phyloP scores from a whole-genome alignment of 2,329 filamentous ascomycete species.

The Bisporella sp. region DNA sequence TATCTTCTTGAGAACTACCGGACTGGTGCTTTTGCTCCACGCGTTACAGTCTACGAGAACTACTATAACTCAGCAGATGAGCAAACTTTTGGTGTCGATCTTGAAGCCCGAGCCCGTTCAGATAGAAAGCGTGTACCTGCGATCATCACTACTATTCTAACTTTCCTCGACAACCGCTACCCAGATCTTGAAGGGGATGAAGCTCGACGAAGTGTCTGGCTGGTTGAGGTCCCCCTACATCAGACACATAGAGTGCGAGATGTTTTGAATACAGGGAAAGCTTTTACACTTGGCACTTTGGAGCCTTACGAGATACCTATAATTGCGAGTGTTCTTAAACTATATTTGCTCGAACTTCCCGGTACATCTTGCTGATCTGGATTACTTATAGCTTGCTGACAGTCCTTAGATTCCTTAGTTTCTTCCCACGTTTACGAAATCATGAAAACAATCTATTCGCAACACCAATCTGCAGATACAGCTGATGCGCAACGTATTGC shows the following conservation, averaged over 20 bases:
- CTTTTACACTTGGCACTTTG: slow-evolving; percentile 67
- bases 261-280: slow-evolving; percentile 80
- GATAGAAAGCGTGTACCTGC: slow-evolving; percentile 94
- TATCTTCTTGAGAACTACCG: slow-evolving; percentile 96
- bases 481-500: slow-evolving; percentile 75
- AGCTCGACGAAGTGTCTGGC: slow-evolving; percentile 85
- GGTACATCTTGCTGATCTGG: slow-evolving; percentile 52
- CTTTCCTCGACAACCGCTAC: slow-evolving; percentile 93
- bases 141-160: slow-evolving; percentile 86
- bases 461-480: slow-evolving; percentile 62
- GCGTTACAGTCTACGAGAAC: slow-evolving; percentile 91
- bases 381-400: slow-evolving; percentile 14
- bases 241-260: slow-evolving; percentile 80
- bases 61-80: slow-evolving; percentile 98
- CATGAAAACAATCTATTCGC: slow-evolving; percentile 91
- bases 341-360: slow-evolving; percentile 91
- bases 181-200: slow-evolving; percentile 96
- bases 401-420: slow-evolving; percentile 75
- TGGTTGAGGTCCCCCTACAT: slow-evolving; percentile 80
- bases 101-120: slow-evolving; percentile 88
- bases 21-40: slow-evolving; percentile 86
- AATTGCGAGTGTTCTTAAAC: slow-evolving; percentile 83
- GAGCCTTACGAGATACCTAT: slow-evolving; percentile 90
- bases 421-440: slow-evolving; percentile 99
- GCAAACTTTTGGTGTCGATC: slow-evolving; percentile 94